Percentiles rank a stretch among this genome's conserved stretches.
These are phyloP conservation scores for Santalum album DNA, from an alignment of 164 flowering plant genomes.

Conservation along the genomic window DNA sequence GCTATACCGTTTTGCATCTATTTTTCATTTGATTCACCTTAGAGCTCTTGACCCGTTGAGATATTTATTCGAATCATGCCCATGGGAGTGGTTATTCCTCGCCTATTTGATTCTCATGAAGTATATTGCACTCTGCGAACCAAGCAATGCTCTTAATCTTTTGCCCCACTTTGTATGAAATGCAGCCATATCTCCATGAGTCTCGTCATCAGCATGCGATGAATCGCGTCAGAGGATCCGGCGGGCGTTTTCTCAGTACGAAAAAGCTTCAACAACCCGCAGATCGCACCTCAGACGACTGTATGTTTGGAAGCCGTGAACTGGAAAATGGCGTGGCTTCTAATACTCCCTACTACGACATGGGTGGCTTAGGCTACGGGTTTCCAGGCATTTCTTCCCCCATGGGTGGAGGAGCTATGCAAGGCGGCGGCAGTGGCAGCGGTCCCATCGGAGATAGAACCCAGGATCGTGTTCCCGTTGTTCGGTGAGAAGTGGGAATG, in stretches of 20 bases:
- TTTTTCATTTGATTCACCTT: no score
- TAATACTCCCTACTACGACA: slow-evolving; percentile 20
- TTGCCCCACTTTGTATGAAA: not conserved
- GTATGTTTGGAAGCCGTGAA: slow-evolving; percentile 18
- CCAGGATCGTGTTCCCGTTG: slow-evolving; percentile 36
- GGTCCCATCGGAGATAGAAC: slow-evolving; percentile 23
- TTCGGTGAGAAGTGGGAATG: slow-evolving; percentile 30
- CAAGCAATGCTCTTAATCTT: not conserved
- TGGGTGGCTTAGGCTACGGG: slow-evolving; percentile 20
- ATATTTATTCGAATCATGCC: no score
- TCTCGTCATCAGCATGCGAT: slow-evolving; percentile 83
- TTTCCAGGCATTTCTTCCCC: slow-evolving; percentile 27
- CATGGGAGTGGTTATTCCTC: no score
- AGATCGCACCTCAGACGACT: slow-evolving; percentile 2
- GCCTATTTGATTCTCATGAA: no score
- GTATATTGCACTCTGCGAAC: no score
- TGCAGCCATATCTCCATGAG: slow-evolving; percentile 83
- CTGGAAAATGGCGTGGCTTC: slow-evolving; percentile 21
- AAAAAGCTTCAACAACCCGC: slow-evolving; percentile 34
- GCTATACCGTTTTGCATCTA: no score
- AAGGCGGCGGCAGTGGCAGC: slow-evolving; percentile 16
- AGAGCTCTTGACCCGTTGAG: no score
- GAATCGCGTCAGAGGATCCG: slow-evolving; percentile 72
- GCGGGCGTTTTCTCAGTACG: slow-evolving; percentile 79
- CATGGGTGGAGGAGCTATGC: slow-evolving; percentile 24